A percentile compares a stretch with the other conserved stretches of the same genome.
Evolutionary conservation across 257 asterid genomes (phyloP).

Genomic region (Gentiana macrophylla): DNA sequence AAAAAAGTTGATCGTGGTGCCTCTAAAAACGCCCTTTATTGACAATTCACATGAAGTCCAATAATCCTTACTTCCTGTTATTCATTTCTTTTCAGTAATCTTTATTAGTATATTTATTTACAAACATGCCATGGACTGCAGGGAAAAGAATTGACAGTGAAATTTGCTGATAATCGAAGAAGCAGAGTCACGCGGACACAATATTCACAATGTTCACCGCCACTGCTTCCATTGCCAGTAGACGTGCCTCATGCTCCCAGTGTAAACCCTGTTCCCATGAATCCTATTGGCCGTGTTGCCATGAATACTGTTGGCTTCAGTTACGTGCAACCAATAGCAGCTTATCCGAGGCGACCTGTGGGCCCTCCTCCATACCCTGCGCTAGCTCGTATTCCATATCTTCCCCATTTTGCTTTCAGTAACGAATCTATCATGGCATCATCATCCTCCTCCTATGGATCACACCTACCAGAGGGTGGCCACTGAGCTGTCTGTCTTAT

Average conservation of each 20-base stretch:
- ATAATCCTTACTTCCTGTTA: too few relatives aligned
- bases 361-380: conserved; percentile 30
- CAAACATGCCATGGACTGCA: conserved; percentile 12
- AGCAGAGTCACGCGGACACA: conserved; percentile 42
- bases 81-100: too few relatives aligned
- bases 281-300: conserved; percentile 28
- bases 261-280: conserved; percentile 20
- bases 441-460: too few relatives aligned
- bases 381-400: conserved; percentile 44
- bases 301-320: conserved; percentile 36
- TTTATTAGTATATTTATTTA: too few relatives aligned
- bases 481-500: too few relatives aligned
- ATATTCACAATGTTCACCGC: conserved; percentile 35
- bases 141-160: conserved; percentile 76
- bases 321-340: conserved; percentile 38
- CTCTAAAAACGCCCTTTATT: too few relatives aligned
- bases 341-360: conserved; percentile 36
- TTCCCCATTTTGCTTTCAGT: conserved; percentile 35
- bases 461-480: too few relatives aligned
- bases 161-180: conserved; percentile 81
- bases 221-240: conserved; percentile 35
- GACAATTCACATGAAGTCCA: too few relatives aligned
- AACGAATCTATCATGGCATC: conserved; percentile 13
- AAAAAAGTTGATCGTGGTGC: too few relatives aligned
- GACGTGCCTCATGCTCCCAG: conserved; percentile 31